These are phyloP conservation scores for Pythium sp. DNA, from an alignment of 352 stramenopile genomes.

Conservation along the genomic window DNA sequence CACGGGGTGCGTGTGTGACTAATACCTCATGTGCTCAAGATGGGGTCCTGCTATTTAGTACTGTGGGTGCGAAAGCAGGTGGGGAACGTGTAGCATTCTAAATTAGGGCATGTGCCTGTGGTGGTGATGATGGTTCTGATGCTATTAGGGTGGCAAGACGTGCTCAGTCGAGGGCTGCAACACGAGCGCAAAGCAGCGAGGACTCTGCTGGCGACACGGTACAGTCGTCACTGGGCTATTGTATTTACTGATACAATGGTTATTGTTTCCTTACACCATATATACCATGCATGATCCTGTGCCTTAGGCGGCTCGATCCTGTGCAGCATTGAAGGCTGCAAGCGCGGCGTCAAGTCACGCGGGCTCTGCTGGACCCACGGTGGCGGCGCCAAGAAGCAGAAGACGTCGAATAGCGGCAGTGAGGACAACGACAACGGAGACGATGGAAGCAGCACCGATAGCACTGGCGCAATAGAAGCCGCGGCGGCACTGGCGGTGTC, in stretches of 20 bases:
- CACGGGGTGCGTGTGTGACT: too few species aligned
- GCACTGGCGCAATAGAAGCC: not conserved
- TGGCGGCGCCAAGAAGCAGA: slow-evolving; percentile 27
- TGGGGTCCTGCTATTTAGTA: too few species aligned
- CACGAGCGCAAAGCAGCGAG: slow-evolving; percentile 26
- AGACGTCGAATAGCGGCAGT: not conserved
- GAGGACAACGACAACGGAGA: not conserved
- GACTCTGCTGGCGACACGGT: slow-evolving; percentile 23
- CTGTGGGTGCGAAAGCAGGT: too few species aligned
- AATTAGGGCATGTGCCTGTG: too few species aligned
- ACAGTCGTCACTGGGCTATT: slow-evolving; percentile 12
- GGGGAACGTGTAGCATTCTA: too few species aligned
- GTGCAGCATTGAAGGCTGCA: slow-evolving; percentile 26
- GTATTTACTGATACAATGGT: too few species aligned
- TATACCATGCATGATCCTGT: too few species aligned
- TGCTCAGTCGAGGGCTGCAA: slow-evolving; percentile 27
- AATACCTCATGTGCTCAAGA: too few species aligned
- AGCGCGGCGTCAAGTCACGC: slow-evolving; percentile 23
- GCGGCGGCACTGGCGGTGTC: not conserved
- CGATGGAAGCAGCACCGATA: not conserved
- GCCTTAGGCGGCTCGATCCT: slow-evolving; percentile 26
- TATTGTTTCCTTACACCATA: too few species aligned
- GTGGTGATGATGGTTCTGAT: too few species aligned
- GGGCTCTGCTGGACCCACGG: slow-evolving; percentile 26
- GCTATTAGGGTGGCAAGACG: slow-evolving; percentile 34